Percentiles rank a stretch among this genome's conserved stretches.
Evolutionary conservation across 192 early-diverging fungal species (phyloP).

Genomic region (Paraglomus brasilianum): DNA sequence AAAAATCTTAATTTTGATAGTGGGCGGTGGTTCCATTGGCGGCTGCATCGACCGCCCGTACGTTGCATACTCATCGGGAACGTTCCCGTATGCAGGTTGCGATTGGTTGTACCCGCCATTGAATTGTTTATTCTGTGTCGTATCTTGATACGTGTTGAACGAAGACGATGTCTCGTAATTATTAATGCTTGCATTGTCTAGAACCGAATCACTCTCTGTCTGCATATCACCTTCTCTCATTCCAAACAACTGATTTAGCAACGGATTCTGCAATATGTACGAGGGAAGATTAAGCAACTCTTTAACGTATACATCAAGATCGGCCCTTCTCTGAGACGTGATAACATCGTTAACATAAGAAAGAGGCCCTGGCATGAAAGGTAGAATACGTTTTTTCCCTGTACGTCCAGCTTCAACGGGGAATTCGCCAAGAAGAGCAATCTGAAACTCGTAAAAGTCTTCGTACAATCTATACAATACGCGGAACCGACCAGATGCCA

Average conservation of each 20-base stretch:
- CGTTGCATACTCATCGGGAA: too few relatives aligned
- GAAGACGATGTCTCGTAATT: conserved; percentile 22
- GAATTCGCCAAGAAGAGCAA: conserved; percentile 63
- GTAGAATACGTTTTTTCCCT: conserved; percentile 53
- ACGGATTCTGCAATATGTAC: conserved; percentile 50
- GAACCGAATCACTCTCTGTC: conserved; percentile 42
- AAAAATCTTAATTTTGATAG: conserved; percentile 72
- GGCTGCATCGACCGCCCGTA: too few relatives aligned
- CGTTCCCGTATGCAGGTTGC: too few relatives aligned
- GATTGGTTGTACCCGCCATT: too few relatives aligned
- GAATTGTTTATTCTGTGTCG: too few relatives aligned
- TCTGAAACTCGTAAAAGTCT: conserved; percentile 79
- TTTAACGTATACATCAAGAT: conserved; percentile 68
- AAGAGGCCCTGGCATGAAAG: conserved; percentile 67
- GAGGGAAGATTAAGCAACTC: conserved; percentile 58
- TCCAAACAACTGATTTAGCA: conserved; percentile 54
- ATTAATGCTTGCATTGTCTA: conserved; percentile 20
- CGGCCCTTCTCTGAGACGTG: conserved; percentile 59
- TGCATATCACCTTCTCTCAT: conserved; percentile 58
- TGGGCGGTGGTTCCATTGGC: neutral
- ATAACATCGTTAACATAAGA: conserved; percentile 64
- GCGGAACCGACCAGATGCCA: conserved; percentile 54
- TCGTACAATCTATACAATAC: conserved; percentile 73
- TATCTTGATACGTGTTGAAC: conserved; percentile 31
- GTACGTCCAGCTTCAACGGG: conserved; percentile 61